phyloP scores from a whole-genome alignment of 2,329 filamentous ascomycete genomes.

The Whalleya microplaca region DNA sequence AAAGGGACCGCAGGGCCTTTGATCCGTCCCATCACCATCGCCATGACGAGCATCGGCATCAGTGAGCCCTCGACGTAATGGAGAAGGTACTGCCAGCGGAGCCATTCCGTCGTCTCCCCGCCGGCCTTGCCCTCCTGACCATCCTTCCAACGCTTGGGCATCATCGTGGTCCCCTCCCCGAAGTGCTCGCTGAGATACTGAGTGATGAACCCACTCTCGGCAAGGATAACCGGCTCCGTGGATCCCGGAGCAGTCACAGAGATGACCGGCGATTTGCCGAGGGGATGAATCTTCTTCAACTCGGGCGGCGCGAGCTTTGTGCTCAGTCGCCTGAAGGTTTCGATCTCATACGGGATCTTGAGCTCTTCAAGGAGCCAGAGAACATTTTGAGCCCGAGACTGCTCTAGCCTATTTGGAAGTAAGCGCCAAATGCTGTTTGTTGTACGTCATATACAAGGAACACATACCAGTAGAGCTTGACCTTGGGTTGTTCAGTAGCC shows the following conservation, averaged over 20 bases:
- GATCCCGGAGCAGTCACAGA: conserved; percentile 55
- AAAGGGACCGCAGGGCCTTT: conserved; percentile 53
- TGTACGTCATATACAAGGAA: background rate
- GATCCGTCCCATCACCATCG: conserved; percentile 38
- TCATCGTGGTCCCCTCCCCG: conserved; percentile 47
- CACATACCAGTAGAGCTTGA: conserved; percentile 67
- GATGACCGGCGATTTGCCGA: conserved; percentile 86
- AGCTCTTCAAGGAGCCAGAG: conserved; percentile 87
- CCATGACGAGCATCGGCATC: conserved; percentile 43
- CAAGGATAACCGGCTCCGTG: conserved; percentile 62
- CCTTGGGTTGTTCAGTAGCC: conserved; percentile 48
- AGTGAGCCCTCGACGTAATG: conserved; percentile 86
- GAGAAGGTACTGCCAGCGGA: conserved; percentile 70
- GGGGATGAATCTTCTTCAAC: conserved; percentile 76
- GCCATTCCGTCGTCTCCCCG: conserved; percentile 64
- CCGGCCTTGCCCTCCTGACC: conserved; percentile 61
- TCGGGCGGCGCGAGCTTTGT: conserved; percentile 72
- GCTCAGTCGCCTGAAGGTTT: conserved; percentile 72
- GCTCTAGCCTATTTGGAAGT: conserved; percentile 69
- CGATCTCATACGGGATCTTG: conserved; percentile 75
- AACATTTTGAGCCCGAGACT: conserved; percentile 81
- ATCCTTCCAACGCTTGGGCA: conserved; percentile 58
- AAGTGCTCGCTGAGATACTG: conserved; percentile 80
- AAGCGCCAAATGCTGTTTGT: conserved; percentile 7
- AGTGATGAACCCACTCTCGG: conserved; percentile 79